Percentiles rank a stretch among this genome's conserved stretches.
These are phyloP conservation scores for Colletotrichum gloeosporioides DNA, from an alignment of 2,329 filamentous ascomycete genomes.

Conservation along the genomic window DNA sequence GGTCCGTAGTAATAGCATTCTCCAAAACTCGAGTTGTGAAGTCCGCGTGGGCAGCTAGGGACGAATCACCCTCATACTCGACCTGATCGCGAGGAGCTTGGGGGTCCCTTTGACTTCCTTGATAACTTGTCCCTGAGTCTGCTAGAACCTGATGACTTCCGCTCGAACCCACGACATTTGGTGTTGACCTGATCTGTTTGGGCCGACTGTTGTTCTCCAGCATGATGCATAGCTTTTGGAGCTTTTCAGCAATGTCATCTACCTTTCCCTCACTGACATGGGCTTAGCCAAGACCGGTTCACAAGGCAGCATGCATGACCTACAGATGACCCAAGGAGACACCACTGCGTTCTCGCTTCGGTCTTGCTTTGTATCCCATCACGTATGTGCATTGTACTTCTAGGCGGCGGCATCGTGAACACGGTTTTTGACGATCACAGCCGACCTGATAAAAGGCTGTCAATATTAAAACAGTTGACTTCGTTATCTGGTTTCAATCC, in stretches of 20 bases:
- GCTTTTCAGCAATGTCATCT: neutral
- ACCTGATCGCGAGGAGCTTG: rapidly evolving
- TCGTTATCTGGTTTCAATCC: too few relatives aligned
- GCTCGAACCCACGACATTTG: neutral
- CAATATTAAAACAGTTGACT: too few relatives aligned
- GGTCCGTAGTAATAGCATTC: neutral
- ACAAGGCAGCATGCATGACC: neutral
- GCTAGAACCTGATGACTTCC: neutral
- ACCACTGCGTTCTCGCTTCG: neutral
- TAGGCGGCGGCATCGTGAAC: neutral
- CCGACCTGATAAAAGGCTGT: neutral
- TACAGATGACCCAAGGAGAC: neutral
- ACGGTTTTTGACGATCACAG: neutral
- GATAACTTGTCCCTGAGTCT: rapidly evolving
- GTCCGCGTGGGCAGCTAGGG: neutral
- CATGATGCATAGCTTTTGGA: neutral
- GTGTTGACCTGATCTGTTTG: neutral
- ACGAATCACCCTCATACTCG: neutral
- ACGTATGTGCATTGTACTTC: neutral
- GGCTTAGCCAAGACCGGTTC: neutral
- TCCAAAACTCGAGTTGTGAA: neutral
- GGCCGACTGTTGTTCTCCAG: neutral
- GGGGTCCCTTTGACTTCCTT: neutral
- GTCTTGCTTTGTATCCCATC: neutral
- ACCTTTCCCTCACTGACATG: neutral